Evolutionary conservation across 1,139 yeast genomes (phyloP), one percentile per base, ranked within the genome.

Genomic region (Barnettozyma hawaiiensis): DNA sequence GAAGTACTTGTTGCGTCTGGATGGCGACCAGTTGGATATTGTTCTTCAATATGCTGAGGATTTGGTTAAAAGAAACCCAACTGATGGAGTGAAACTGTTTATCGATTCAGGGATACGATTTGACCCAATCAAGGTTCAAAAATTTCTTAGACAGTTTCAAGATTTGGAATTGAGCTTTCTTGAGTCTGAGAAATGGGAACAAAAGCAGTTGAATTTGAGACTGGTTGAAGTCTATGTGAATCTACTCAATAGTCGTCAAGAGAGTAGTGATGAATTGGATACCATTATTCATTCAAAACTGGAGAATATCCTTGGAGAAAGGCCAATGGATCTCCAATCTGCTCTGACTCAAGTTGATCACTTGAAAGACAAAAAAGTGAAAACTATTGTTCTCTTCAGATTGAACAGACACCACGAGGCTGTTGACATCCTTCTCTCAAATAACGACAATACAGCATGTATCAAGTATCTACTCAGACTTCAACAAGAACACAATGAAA

Each of bases 391-490:
- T 3, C 70, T 82, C 44, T 72, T 73, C 34, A 70, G 76, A 48
- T 60, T 84, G 36, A 81, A 78, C 1, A 78, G 77, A 45, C 87
- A 86, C 55, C 71, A 72, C 12, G 73, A 77, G 40, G 81, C 90
- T 0, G 66, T 92, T 22, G 76, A 76, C 47, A 75, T 86, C 2
- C 69, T 80, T 36, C 78, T 76, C 43, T 71, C 73, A 44, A 78
- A 80, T 34, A 64, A 74, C 12, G 84, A 83, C 55, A 71, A 76
- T 44, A 65, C 65, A 20, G 67, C 69, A 15, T 85, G 95, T 0
- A 72, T 83, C 49, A 62, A 66, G 38, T 81, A 85, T 57, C 79
- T 94, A 51, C 62, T 76, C 1, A 71, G 70, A 5, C 63, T 83
- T 1, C 78, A 73, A 16, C 27, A 9, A 22, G 37, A 34, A 9